Base-by-base conservation (phyloP, 306 rosid species). In the Vicia faba region DNA sequence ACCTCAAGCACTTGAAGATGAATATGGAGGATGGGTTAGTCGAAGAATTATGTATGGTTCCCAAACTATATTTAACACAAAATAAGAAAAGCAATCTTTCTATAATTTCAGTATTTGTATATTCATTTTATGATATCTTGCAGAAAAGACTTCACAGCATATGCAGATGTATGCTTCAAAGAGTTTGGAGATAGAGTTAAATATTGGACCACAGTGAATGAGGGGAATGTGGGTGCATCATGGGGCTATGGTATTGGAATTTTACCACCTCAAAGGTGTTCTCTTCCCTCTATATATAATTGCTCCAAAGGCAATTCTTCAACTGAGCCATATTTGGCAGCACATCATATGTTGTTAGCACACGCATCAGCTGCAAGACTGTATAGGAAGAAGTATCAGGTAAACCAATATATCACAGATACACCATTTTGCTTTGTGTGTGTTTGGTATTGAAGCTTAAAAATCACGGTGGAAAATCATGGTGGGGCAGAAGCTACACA, bases 21-120 rank as follows among this genome's bases (percentile, higher is more conserved):
- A 85, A 45, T 91, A 91, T 31, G 90, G 81, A 68, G 97, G 96
- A 77, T 88, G 92, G 96, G 19, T 85, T 55, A 82, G 84, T 55
- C 74, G 71, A 46, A 74, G 75, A 55, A 35, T 82, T 29, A 69
- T 87, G 95, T 87, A 82, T 26, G 92, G 18, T 61, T 72, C 14
- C 28, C 50, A 53, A 18, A 49, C 5, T 23, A 25, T 23, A 55
- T 26, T 9, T 13, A 55, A 26, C 64, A 31, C 64, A 29, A 19
- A 50, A 31, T 58, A 31, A 58, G 64, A 14, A 14, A 57, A 57
- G 7, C 5, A 57, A 15, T 58, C 44, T 58, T 58, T 58, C 29
- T 54, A 10, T 49, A 33, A 66, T 56, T 25, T 29, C 5, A 49
- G 74, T 28, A 18, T 26, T 20, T 19, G 9, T 3, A 19, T 18